These are phyloP conservation scores for Eutrema heterophyllum DNA, from an alignment of 345 rosid genomes.

Conservation along the genomic window DNA sequence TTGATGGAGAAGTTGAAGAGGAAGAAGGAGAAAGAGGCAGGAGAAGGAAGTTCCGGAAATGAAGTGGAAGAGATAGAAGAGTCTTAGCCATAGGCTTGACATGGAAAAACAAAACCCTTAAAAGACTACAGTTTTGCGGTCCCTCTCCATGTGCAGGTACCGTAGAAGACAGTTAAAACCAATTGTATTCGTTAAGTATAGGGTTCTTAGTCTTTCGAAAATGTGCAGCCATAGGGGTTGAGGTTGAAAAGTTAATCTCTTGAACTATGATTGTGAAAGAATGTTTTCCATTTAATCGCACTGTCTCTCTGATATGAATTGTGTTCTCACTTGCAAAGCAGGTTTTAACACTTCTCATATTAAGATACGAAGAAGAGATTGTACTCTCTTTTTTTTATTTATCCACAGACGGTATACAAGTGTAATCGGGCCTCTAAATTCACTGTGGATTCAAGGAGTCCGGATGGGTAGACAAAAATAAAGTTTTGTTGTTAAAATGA, in stretches of 20 bases:
- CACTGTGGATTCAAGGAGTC: background rate
- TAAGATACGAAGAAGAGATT: background rate
- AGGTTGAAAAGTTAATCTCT: slow-evolving; percentile 4
- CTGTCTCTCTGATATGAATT: background rate
- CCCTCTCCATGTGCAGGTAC: background rate
- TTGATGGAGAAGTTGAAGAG: background rate
- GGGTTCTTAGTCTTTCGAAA: background rate
- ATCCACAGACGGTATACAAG: background rate
- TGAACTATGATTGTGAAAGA: slow-evolving; percentile 17
- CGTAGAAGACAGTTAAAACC: background rate
- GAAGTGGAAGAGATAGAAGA: background rate
- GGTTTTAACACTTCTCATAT: background rate
- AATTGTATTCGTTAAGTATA: background rate
- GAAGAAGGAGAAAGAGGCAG: background rate
- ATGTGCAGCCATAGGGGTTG: slow-evolving; percentile 17
- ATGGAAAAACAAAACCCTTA: too few relatives aligned
- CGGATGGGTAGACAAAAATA: too few relatives aligned
- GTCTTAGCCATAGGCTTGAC: too few relatives aligned
- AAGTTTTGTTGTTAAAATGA: too few relatives aligned
- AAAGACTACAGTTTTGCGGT: background rate
- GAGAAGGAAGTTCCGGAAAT: background rate
- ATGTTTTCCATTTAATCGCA: background rate
- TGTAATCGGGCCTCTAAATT: background rate
- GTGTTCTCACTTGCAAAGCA: background rate
- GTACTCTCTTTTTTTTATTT: too few relatives aligned